These are phyloP conservation scores for Wallemia ichthyophaga DNA, from an alignment of 1,284 basidiomycete species.

Conservation along the genomic window DNA sequence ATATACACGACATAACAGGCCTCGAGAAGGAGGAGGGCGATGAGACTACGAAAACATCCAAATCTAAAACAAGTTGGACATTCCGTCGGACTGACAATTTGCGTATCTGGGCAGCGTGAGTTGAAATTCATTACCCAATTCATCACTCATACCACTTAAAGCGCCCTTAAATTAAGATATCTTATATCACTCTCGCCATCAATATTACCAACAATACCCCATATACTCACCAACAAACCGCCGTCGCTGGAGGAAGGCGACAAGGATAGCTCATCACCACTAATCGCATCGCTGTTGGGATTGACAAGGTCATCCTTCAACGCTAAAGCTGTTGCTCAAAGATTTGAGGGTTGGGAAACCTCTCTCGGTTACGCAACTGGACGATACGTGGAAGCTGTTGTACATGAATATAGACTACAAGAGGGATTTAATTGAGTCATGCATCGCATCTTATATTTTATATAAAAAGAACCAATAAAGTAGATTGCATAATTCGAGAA, in stretches of 20 bases:
- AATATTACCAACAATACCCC: not conserved
- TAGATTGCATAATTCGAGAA: not conserved
- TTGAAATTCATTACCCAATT: conserved; percentile 5
- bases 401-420: not conserved
- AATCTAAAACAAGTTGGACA: conserved; percentile 28
- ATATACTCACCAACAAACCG: not conserved
- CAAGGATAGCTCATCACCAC: not conserved
- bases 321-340: not conserved
- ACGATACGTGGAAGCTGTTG: not conserved
- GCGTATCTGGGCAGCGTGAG: conserved; percentile 46
- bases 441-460: not conserved
- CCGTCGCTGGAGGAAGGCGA: not conserved
- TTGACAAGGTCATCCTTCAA: not conserved
- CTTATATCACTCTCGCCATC: not conserved
- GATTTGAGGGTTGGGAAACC: not conserved
- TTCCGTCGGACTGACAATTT: conserved; percentile 55
- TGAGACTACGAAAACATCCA: conserved; percentile 9
- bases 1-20: conserved; percentile 42
- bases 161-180: not conserved
- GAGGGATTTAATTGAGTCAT: not conserved
- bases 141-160: not conserved
- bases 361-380: not conserved
- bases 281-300: not conserved
- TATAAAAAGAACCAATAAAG: not conserved
- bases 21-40: conserved; percentile 23